Conservation (phyloP, 73 alveolate genomes). For the Paramecium tetraurelia region DNA sequence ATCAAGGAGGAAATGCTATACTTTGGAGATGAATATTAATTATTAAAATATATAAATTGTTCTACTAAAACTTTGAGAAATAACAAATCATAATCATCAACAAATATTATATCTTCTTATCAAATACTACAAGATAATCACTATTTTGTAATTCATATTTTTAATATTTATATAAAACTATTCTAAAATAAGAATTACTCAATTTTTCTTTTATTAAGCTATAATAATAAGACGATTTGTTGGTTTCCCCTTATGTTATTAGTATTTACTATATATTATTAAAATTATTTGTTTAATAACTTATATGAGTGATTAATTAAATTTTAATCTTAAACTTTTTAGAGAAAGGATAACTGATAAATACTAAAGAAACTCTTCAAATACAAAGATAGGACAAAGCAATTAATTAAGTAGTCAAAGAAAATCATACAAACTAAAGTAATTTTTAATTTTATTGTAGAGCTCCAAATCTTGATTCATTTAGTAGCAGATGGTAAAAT, state of each 20-base stretch:
- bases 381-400: background rate
- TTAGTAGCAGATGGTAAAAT: background rate
- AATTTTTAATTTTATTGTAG: background rate
- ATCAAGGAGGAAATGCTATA: background rate
- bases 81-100: background rate
- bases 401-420: background rate
- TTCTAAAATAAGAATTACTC: background rate
- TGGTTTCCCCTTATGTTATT: background rate
- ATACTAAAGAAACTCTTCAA: background rate
- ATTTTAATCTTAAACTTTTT: background rate
- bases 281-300: background rate
- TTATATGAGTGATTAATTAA: background rate
- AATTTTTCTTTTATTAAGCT: too few relatives aligned
- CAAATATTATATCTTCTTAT: too few relatives aligned
- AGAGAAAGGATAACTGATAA: constrained; percentile 25
- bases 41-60: background rate
- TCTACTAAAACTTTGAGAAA: background rate
- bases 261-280: background rate
- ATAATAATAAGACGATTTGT: background rate
- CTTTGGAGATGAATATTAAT: constrained; percentile 20
- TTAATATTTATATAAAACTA: background rate
- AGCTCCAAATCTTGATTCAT: constrained; percentile 13
- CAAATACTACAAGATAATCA: too few relatives aligned
- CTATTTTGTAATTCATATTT: too few relatives aligned
- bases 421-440: background rate